Conservation (phyloP, 2,329 filamentous ascomycete genomes). For the Sphaerostilbella broomeana region DNA sequence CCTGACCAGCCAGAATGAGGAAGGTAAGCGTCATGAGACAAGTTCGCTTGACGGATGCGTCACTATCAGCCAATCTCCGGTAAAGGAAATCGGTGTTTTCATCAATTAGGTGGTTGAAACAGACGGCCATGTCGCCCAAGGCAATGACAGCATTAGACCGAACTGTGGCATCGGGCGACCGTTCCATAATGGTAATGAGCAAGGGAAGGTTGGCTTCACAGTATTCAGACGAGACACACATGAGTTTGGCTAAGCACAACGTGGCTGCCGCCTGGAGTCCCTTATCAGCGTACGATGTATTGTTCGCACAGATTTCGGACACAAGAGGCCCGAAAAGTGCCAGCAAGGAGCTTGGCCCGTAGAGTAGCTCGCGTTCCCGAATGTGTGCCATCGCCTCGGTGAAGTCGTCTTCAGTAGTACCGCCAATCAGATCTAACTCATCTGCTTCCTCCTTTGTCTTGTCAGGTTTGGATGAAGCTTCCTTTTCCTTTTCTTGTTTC, state of each 20-base stretch:
- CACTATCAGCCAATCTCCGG: slow-evolving; percentile 79
- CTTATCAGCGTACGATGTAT: slow-evolving; percentile 82
- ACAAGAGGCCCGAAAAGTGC: slow-evolving; percentile 87
- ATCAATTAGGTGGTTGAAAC: slow-evolving; percentile 98
- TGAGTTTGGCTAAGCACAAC: slow-evolving; percentile 91
- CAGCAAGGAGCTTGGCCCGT: slow-evolving; percentile 77
- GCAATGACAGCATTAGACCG: slow-evolving; percentile 95
- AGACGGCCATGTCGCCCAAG: slow-evolving; percentile 97
- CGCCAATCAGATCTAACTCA: slow-evolving; percentile 92
- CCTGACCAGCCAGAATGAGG: slow-evolving; percentile 90
- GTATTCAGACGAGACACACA: slow-evolving; percentile 97
- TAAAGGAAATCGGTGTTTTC: slow-evolving; percentile 99
- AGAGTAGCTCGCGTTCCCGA: slow-evolving; percentile 74
- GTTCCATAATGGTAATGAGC: slow-evolving; percentile 95
- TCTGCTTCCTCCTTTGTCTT: slow-evolving; percentile 64
- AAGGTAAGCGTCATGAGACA: slow-evolving; percentile 98
- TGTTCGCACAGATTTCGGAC: slow-evolving; percentile 89
- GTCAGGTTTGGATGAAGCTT: slow-evolving; percentile 38
- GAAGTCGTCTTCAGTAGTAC: slow-evolving; percentile 91
- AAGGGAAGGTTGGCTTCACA: slow-evolving; percentile 89
- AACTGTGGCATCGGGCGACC: slow-evolving; percentile 84
- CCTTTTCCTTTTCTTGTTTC: slow-evolving; percentile 83
- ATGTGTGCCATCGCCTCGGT: slow-evolving; percentile 81
- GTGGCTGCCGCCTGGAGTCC: slow-evolving; percentile 90
- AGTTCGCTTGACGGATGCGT: slow-evolving; percentile 88